Base-by-base conservation (phyloP, 345 rosid genomes). In the Rhizophora mangle region DNA sequence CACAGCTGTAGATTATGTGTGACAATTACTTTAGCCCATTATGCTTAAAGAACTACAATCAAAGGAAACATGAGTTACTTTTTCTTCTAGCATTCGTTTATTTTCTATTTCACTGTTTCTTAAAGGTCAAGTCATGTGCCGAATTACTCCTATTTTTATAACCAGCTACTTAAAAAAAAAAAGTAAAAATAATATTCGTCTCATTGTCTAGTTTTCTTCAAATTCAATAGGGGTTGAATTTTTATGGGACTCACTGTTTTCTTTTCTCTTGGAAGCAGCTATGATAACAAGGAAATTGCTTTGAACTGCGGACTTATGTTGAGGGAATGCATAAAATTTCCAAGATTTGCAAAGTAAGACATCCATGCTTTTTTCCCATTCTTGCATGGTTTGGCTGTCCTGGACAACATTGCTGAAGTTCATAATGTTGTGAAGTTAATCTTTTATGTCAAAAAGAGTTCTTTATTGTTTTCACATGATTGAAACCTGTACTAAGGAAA, bases 271-370 rank as follows among this genome's bases (percentile, higher is more conserved):
- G 62, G 64, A 68, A 83, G 73, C 93, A 94, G 98, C 81, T 94
- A 94, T 79, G 97, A 94, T 68, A 88, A 89, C 85, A 91, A 91
- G 85, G 96, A 94, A 80, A 86, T 89, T 71, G 97, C 98, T 76
- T 73, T 88, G 79, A 86, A 83, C 78, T 89, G 92, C 70, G 98
- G 98, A 83, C 85, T 75, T 76, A 89, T 91, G 96, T 79, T 94
- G 78, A 87, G 97, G 83, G 98, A 91, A 84, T 94, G 98, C 88
- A 85, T 91, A 83, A 94, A 91, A 76, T 89, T 91, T 81, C 90
- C 88, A n/a, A 73, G 81, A 58, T 93, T 94, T 76, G 92, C 98
- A 46, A 90, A 86, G 98, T 94, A 91, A 91, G 95, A 65, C 69
- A 77, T 69, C 73, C 54, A 8, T 62, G 60, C 60, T 62, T 59